phyloP scores from a whole-genome alignment of 129 eudicot genomes.

The Pittosporum tobira region DNA sequence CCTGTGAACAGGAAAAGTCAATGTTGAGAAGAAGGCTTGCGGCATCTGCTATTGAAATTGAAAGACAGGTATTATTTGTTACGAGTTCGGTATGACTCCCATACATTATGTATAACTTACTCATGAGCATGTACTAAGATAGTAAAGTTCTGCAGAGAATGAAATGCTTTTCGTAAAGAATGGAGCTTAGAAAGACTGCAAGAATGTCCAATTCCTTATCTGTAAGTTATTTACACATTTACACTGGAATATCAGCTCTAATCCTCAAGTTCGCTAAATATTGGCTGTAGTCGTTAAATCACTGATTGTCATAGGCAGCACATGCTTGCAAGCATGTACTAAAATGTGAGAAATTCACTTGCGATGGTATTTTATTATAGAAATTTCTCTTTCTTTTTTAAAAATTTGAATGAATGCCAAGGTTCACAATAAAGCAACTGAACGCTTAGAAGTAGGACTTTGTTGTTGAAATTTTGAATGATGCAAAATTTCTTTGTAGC shows the following conservation, averaged over 20 bases:
- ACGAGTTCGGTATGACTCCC: background rate
- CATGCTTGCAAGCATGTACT: slow-evolving; percentile 7
- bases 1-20: slow-evolving; percentile 67
- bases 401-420: background rate
- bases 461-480: too few relatives aligned
- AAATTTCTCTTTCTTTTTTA: too few relatives aligned
- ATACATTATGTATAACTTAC: background rate
- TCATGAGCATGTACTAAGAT: slow-evolving; percentile 12
- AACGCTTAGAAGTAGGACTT: too few relatives aligned
- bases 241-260: background rate
- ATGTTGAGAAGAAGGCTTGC: slow-evolving; percentile 67
- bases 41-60: slow-evolving; percentile 78
- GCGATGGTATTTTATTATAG: too few relatives aligned
- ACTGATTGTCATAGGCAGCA: slow-evolving; percentile 9
- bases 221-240: background rate
- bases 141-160: slow-evolving; percentile 50
- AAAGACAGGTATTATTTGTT: slow-evolving; percentile 59
- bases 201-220: background rate
- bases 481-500: too few relatives aligned
- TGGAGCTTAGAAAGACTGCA: slow-evolving; percentile 10
- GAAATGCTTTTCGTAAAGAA: slow-evolving; percentile 70
- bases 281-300: background rate
- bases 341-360: slow-evolving; percentile 3
- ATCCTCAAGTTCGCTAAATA: background rate
- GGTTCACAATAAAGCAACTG: too few relatives aligned